phyloP scores from a whole-genome alignment of 331 rosid genomes.

The Rhamnella rubrinervis region DNA sequence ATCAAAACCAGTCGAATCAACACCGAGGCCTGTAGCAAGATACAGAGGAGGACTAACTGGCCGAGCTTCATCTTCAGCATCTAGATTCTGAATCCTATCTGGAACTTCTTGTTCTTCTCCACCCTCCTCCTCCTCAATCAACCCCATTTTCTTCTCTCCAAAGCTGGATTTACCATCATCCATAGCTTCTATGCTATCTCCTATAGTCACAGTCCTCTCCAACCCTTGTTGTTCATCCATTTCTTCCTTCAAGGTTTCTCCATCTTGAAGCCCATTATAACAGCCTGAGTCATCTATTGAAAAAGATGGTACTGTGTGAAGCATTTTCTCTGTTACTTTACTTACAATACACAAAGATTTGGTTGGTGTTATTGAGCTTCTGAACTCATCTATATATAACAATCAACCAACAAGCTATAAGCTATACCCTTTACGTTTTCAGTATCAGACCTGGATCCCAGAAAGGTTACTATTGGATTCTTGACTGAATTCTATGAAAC shows the following conservation, averaged over 20 bases:
- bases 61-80: constrained; percentile 32
- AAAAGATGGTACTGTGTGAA: constrained; percentile 66
- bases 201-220: constrained; percentile 27
- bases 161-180: constrained; percentile 48
- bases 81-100: constrained; percentile 25
- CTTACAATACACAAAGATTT: constrained; percentile 6
- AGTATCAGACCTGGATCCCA: neutral
- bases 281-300: constrained; percentile 36
- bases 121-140: constrained; percentile 57
- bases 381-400: constrained; percentile 26
- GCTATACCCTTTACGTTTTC: constrained; percentile 15
- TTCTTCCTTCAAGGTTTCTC: constrained; percentile 19
- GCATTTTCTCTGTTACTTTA: constrained; percentile 9
- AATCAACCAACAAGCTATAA: neutral
- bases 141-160: constrained; percentile 40
- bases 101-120: constrained; percentile 39
- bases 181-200: constrained; percentile 21
- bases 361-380: constrained; percentile 2
- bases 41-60: constrained; percentile 65
- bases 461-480: neutral
- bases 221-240: constrained; percentile 24
- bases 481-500: constrained; percentile 8
- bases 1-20: constrained; percentile 36
- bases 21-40: constrained; percentile 68
- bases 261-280: constrained; percentile 30